Evolutionary conservation across 1,139 yeast genomes (phyloP), one percentile per base, ranked within the genome.

Genomic region (Candida frijolesensis): DNA sequence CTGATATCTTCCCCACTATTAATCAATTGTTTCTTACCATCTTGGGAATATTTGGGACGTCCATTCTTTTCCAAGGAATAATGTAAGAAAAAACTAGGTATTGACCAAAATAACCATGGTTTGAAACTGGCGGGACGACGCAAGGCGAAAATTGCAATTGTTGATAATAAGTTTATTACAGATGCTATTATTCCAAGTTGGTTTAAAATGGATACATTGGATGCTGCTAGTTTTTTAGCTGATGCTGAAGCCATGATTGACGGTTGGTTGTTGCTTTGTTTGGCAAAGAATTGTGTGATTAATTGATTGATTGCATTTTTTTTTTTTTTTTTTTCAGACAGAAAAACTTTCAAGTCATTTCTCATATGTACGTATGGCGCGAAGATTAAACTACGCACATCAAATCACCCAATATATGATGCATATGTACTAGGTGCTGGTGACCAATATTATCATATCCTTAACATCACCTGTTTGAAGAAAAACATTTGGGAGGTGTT

Each of bases 171-270:
- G 57, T 84, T 79, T 39, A 84, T 63, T 1, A 67, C 70, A 3
- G 68, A 60, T 1, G 88, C 72, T 12, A 78, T 60, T 4, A 67
- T 47, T 58, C 86, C 91, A 29, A 87, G 71, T 54, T 78, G 79
- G 50, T 78, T 76, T 50, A 89, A 74, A 4, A 82, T 76, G 43
- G 74, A 72, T 10, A 67, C 62, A 60, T 89, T 89, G 53, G 82
- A 61, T 0, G 70, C 69, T 0, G 95, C 96, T 57, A 78, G 83
- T 60, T 87, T 88, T 71, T 89, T 89, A 33, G 82, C 82, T 57
- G 80, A 74, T 54, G 68, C 73, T 8, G 79, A 70, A 14, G 79
- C 80, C 80, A 76, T 25, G 29, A 9, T 76, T 22, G 10, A 19
- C 9, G 11, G 8, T 14, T 14, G 4, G 7, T 8, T 35, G 25